Conservation (phyloP, 805 yeast genomes). For the Metschnikowia lunata region DNA sequence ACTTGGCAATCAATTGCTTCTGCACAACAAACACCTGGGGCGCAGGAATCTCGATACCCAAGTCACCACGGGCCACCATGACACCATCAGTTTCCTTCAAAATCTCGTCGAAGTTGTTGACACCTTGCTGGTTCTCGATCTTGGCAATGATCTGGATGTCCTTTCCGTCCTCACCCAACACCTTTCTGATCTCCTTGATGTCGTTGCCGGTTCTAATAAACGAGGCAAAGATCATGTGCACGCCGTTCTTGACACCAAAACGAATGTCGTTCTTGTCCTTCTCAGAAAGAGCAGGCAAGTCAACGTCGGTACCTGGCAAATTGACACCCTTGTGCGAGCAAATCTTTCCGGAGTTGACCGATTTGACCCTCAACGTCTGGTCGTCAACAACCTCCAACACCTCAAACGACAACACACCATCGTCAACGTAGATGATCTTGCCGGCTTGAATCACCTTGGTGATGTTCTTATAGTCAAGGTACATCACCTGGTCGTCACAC, state of each 20-base stretch:
- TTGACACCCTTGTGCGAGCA: slow-evolving; percentile 98
- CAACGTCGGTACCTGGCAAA: slow-evolving; percentile 98
- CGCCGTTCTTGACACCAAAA: slow-evolving; percentile 96
- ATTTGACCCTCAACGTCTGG: slow-evolving; percentile 75
- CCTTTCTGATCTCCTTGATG: slow-evolving; percentile 84
- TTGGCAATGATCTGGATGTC: slow-evolving; percentile 94
- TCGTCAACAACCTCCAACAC: slow-evolving; percentile 80
- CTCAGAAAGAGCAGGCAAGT: slow-evolving; percentile 95
- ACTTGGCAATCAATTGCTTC: slow-evolving; percentile 97
- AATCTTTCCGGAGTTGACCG: slow-evolving; percentile 93
- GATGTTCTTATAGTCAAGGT: slow-evolving; percentile 91
- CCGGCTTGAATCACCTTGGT: slow-evolving; percentile 88
- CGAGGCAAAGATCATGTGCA: slow-evolving; percentile 98
- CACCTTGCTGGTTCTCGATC: slow-evolving; percentile 99
- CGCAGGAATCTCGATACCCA: slow-evolving; percentile 99
- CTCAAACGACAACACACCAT: slow-evolving; percentile 95
- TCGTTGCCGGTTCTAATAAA: slow-evolving; percentile 95
- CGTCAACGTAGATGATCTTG: slow-evolving; percentile 90
- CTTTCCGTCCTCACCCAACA: slow-evolving; percentile 94
- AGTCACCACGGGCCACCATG: slow-evolving; percentile 99
- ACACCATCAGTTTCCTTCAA: slow-evolving; percentile 95
- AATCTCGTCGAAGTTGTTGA: slow-evolving; percentile 97
- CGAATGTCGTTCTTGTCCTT: slow-evolving; percentile 89
- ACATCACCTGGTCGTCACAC: slow-evolving; percentile 81
- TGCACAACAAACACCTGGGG: slow-evolving; percentile 98